Conservation (phyloP, 331 rosid genomes). For the Dryas integrifolia region DNA sequence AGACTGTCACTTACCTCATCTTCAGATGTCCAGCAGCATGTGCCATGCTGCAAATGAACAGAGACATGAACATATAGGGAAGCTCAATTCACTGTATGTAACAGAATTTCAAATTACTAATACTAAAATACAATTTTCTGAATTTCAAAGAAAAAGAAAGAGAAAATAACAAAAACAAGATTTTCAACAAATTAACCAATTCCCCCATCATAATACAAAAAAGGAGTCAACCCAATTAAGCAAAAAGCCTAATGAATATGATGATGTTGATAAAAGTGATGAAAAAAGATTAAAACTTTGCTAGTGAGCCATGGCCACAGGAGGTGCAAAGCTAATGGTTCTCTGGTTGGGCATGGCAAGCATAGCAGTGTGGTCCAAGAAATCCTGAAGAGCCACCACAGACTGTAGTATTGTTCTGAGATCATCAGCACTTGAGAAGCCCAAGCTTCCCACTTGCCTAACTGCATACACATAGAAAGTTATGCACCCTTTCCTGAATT, state of each 20-base stretch:
- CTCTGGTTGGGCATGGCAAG: conserved; percentile 89
- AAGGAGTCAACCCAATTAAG: conserved; percentile 28
- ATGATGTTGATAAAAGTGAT: not conserved
- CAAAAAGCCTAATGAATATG: conserved; percentile 13
- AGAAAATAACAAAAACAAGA: conserved; percentile 29
- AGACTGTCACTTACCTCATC: conserved; percentile 19
- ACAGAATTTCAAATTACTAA: conserved; percentile 33
- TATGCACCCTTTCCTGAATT: conserved; percentile 89
- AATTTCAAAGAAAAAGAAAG: not conserved
- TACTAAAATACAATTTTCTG: conserved; percentile 39
- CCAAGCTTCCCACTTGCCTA: conserved; percentile 54
- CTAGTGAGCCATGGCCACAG: conserved; percentile 87
- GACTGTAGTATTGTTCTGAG: conserved; percentile 65
- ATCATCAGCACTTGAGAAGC: conserved; percentile 70
- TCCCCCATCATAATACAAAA: conserved; percentile 35
- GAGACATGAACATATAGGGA: conserved; percentile 23
- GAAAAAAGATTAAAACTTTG: not conserved
- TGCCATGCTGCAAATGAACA: conserved; percentile 21
- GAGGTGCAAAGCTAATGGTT: conserved; percentile 52
- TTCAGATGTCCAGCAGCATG: conserved; percentile 4
- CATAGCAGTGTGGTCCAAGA: conserved; percentile 95
- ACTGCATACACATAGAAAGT: conserved; percentile 93
- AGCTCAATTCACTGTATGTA: conserved; percentile 20
- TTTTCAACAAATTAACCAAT: conserved; percentile 71
- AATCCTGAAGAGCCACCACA: conserved; percentile 81